Base-by-base conservation (phyloP, 768 basidiomycete species). In the Lentinula detonsa region DNA sequence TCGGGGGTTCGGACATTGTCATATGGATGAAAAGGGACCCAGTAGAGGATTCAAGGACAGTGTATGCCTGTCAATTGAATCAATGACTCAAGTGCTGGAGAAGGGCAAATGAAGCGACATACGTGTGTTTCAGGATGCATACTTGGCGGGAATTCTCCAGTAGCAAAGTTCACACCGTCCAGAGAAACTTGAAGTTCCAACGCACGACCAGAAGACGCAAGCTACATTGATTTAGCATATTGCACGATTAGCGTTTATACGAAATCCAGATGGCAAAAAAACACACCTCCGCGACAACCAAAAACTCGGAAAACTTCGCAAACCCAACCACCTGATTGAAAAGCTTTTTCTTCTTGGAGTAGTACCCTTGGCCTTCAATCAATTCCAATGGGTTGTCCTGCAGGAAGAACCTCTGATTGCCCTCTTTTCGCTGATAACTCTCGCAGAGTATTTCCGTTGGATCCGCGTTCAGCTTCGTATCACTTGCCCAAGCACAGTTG, bases 271-370 rank as follows among this genome's bases (percentile, higher is more conserved):
- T 23, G 3, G 23, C 23, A 23, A 23, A 23, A 23, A 5, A 2
- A 68, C 86, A 57, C 45, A 97, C 93, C 81, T 95, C 89, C 23
- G 96, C 97, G 34, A 98, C 96, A 49, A 98, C 86, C 70, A 98
- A 80, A 71, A 91, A 99, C 76, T 99, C 93, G 0, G 93, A 93
- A 73, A 99, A 99, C 75, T 94, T 95, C 0, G 97, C 88, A 75
- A 95, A 98, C 6, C 97, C 97, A 65, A 94, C 93, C 58, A 99
- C 87, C 46, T 85, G 78, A 50, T 92, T 84, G 68, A 98, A 99
- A 21, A 97, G 71, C 70, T 83, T 90, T 63, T 76, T 85, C 78
- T 85, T 89, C 63, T 80, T 84, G 51, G 64, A 64, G 70, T 86
- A 98, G 75, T 85, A 98, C 59, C 86, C 78, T 10, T 78, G 71